A percentile compares a stretch with the other conserved stretches of the same genome.
phyloP scores from a whole-genome alignment of 805 yeast genomes.

The Hanseniaspora lachancei region DNA sequence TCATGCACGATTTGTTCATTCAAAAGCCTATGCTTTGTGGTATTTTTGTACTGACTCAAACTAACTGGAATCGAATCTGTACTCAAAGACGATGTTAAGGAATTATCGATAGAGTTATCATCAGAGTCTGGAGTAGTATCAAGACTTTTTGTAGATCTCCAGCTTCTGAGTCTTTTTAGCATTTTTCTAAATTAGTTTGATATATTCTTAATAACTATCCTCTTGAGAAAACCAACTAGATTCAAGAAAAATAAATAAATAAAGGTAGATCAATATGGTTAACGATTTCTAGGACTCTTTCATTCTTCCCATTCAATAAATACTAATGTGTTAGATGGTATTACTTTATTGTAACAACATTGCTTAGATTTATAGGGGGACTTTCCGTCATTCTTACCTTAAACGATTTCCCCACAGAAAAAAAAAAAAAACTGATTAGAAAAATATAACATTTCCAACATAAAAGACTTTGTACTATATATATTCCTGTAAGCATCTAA shows the following conservation, averaged over 20 bases:
- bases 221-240: no score
- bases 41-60: conserved; percentile 46
- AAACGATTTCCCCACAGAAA: no score
- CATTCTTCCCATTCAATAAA: no score
- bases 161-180: not conserved
- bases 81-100: not conserved
- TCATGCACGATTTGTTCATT: conserved; percentile 57
- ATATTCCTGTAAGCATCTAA: not conserved
- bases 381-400: no score
- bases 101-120: not conserved
- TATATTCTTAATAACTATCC: no score
- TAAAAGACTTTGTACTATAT: not conserved
- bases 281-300: no score
- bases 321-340: no score
- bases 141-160: not conserved
- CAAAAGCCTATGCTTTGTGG: conserved; percentile 48
- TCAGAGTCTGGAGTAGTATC: not conserved
- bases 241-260: no score
- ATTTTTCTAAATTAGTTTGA: not conserved
- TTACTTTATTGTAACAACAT: no score
- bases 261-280: no score
- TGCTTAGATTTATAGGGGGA: no score
- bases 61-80: conserved; percentile 27
- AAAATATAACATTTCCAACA: not conserved
- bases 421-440: not conserved